Evolutionary conservation across 2,329 filamentous ascomycete genomes (phyloP).

Genomic region (Scedosporium boydii): DNA sequence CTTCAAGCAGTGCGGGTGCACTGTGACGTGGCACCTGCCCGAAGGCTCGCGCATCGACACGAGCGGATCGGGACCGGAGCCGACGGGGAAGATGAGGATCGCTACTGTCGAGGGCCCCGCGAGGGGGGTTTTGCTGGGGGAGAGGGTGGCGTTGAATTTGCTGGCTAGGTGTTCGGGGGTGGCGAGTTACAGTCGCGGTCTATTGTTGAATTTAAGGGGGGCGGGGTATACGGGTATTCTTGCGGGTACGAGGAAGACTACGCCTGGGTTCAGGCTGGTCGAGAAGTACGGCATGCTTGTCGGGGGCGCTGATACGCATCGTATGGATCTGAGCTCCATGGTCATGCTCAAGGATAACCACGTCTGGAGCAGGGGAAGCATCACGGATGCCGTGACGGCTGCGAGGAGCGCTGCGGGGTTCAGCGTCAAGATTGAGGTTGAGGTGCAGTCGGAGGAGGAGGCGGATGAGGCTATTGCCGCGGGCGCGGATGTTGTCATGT

Average conservation of each 20-base stretch:
- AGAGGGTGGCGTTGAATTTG: conserved; percentile 85
- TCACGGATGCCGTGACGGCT: conserved; percentile 74
- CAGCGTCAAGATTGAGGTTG: conserved; percentile 84
- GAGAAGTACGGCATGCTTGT: conserved; percentile 98
- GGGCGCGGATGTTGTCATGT: conserved; percentile 91
- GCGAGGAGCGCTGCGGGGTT: conserved; percentile 82
- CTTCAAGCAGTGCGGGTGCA: conserved; percentile 80
- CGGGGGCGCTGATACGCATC: conserved; percentile 83
- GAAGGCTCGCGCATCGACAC: conserved; percentile 65
- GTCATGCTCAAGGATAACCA: conserved; percentile 99
- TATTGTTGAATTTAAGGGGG: conserved; percentile 45
- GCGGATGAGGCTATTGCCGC: conserved; percentile 86
- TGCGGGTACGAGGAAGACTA: conserved; percentile 95
- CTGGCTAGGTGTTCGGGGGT: conserved; percentile 87
- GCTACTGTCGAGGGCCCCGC: conserved; percentile 83
- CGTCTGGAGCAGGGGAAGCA: conserved; percentile 82
- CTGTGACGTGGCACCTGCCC: conserved; percentile 75
- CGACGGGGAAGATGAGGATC: conserved; percentile 42
- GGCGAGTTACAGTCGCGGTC: conserved; percentile 55
- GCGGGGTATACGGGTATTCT: conserved; percentile 74
- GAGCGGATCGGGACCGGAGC: conserved; percentile 35
- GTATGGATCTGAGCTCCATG: conserved; percentile 88
- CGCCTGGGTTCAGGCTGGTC: conserved; percentile 86
- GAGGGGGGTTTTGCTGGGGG: conserved; percentile 72
- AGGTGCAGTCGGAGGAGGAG: conserved; percentile 80